A percentile compares a stretch with the other conserved stretches of the same genome.
Conservation (phyloP, 108 stramenopile genomes). For the Nannochloropsis salina region DNA sequence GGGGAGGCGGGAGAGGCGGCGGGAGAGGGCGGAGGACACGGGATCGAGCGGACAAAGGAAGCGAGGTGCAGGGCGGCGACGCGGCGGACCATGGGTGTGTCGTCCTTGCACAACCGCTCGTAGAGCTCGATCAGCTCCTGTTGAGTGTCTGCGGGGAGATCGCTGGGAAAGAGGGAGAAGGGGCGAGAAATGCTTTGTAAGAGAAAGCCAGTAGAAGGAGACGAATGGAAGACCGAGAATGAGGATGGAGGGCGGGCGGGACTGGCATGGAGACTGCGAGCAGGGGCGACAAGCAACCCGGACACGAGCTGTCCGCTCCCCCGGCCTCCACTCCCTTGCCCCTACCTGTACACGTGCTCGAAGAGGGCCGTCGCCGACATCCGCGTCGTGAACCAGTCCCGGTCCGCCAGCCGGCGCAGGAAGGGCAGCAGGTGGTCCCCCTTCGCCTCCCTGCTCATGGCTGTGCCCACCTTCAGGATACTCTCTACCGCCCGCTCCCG, state of each 20-base stretch:
- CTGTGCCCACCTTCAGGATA: slow-evolving; percentile 55
- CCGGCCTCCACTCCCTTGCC: not conserved
- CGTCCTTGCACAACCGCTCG: slow-evolving; percentile 72
- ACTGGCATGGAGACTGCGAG: too few relatives aligned
- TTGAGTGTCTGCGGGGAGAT: slow-evolving; percentile 6
- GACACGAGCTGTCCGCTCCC: not conserved
- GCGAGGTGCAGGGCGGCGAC: slow-evolving; percentile 77
- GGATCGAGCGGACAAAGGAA: slow-evolving; percentile 43
- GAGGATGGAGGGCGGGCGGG: not conserved
- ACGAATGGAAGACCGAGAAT: too few relatives aligned
- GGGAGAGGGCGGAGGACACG: not conserved
- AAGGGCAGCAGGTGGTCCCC: slow-evolving; percentile 63
- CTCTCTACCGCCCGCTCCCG: slow-evolving; percentile 74
- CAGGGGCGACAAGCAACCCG: too few relatives aligned
- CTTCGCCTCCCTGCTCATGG: slow-evolving; percentile 59
- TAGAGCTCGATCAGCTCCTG: slow-evolving; percentile 50
- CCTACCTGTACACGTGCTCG: slow-evolving; percentile 54
- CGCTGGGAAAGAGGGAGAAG: slow-evolving; percentile 5
- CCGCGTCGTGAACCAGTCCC: slow-evolving; percentile 96
- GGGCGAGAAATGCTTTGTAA: not conserved
- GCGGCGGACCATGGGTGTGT: slow-evolving; percentile 89
- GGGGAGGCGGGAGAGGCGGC: not conserved
- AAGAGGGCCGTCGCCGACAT: slow-evolving; percentile 75
- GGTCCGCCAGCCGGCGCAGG: slow-evolving; percentile 66
- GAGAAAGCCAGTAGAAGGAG: too few relatives aligned